Conservation (phyloP, 306 rosid genomes). For the Inga leiocalycina region DNA sequence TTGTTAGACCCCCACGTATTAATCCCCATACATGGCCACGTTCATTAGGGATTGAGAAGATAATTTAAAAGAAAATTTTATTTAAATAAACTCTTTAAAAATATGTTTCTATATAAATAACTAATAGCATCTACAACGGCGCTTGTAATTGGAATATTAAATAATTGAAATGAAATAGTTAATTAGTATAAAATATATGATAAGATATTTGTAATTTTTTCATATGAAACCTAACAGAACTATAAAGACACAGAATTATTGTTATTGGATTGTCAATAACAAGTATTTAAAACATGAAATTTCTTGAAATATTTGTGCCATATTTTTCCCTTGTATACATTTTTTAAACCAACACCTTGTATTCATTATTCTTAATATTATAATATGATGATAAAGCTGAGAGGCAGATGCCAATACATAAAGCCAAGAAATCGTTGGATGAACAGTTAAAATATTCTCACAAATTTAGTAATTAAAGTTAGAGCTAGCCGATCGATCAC, state of each 20-base stretch:
- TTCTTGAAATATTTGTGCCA: background rate
- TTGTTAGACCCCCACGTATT: background rate
- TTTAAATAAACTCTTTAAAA: background rate
- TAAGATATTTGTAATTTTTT: background rate
- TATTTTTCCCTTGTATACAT: background rate
- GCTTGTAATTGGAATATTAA: background rate
- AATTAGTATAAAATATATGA: background rate
- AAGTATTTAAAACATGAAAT: background rate
- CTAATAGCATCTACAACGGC: no score
- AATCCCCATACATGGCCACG: background rate
- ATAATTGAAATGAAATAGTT: background rate
- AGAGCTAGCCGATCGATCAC: conserved; percentile 27
- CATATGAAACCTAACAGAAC: background rate
- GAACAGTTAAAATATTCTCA: conserved; percentile 40
- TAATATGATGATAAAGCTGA: conserved; percentile 6
- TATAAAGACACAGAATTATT: background rate
- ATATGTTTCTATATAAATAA: background rate
- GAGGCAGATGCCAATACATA: conserved; percentile 52
- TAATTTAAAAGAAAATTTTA: background rate
- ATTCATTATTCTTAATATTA: background rate
- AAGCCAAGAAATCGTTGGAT: conserved; percentile 54
- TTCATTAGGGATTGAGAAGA: background rate
- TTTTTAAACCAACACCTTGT: background rate
- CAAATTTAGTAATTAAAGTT: conserved; percentile 54
- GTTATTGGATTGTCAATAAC: background rate